Evolutionary conservation across 108 stramenopile genomes (phyloP).

Genomic region (Cafeteria roenbergensis): DNA sequence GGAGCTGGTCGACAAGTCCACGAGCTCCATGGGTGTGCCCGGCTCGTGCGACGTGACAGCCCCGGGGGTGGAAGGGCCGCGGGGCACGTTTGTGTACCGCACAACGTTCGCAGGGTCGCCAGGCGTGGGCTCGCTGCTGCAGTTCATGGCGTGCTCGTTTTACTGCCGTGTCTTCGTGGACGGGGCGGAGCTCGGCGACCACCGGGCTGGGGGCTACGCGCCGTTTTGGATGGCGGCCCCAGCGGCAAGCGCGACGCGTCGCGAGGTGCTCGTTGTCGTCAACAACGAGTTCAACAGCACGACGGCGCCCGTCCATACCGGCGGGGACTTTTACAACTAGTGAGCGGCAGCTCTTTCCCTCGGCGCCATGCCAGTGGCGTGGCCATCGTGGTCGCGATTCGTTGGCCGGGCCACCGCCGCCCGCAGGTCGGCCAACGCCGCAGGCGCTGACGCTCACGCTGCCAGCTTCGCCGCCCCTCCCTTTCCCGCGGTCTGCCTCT

Average conservation of each 20-base stretch:
- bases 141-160: conserved; percentile 35
- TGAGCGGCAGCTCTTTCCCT: too few relatives aligned
- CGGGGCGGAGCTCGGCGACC: conserved; percentile 31
- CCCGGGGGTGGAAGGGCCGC: not conserved
- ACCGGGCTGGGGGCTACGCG: conserved; percentile 37
- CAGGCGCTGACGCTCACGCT: too few relatives aligned
- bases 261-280: conserved; percentile 22
- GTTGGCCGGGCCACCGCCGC: too few relatives aligned
- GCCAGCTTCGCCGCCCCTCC: too few relatives aligned
- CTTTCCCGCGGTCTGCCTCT: too few relatives aligned
- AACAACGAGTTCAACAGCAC: conserved; percentile 38
- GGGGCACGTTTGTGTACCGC: not conserved
- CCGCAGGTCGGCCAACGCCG: too few relatives aligned
- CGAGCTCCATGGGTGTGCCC: not conserved
- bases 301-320: conserved; percentile 34
- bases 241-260: not conserved
- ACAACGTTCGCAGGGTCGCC: not conserved
- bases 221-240: conserved; percentile 30
- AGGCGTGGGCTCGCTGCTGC: conserved; percentile 1
- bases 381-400: too few relatives aligned
- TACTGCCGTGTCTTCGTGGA: conserved; percentile 42
- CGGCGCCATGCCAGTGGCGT: too few relatives aligned
- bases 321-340: conserved; percentile 43
- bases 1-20: too few relatives aligned
- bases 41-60: not conserved